phyloP scores from a whole-genome alignment of 1,139 yeast genomes.

The Kodamaea anthophila region DNA sequence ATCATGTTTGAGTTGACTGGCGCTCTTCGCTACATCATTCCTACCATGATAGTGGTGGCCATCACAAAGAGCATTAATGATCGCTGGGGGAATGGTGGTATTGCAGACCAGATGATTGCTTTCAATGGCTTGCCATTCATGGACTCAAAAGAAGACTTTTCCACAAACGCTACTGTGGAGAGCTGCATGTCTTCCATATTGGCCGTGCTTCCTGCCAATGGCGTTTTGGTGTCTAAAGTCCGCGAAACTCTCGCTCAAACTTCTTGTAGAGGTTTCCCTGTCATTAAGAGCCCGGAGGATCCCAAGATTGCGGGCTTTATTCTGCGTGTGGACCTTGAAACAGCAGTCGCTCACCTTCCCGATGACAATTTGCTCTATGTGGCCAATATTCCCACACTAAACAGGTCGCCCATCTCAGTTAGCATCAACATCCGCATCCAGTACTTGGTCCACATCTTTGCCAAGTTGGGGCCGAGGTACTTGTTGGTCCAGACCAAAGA shows the following conservation, averaged over 20 bases:
- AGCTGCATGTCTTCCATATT: slow-evolving; percentile 62
- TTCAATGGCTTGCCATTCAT: slow-evolving; percentile 86
- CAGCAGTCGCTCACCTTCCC: slow-evolving; percentile 17
- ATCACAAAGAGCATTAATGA: slow-evolving; percentile 78
- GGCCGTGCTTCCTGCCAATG: slow-evolving; percentile 40
- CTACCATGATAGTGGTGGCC: slow-evolving; percentile 94
- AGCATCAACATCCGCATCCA: slow-evolving; percentile 52
- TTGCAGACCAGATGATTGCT: slow-evolving; percentile 90
- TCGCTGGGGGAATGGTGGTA: slow-evolving; percentile 74
- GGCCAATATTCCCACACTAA: slow-evolving; percentile 42
- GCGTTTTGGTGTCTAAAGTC: slow-evolving; percentile 18
- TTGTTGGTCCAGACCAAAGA: slow-evolving; percentile 54
- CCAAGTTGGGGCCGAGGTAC: slow-evolving; percentile 74
- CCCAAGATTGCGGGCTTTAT: slow-evolving; percentile 35
- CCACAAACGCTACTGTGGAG: slow-evolving; percentile 46
- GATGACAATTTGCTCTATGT: slow-evolving; percentile 5
- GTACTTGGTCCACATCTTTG: slow-evolving; percentile 61
- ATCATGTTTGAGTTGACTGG: slow-evolving; percentile 96
- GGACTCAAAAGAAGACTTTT: slow-evolving; percentile 66
- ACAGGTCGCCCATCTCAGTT: slow-evolving; percentile 60
- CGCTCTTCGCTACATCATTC: slow-evolving; percentile 81
- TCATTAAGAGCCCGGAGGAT: slow-evolving; percentile 28
- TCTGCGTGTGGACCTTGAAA: slow-evolving; percentile 28
- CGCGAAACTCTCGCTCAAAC: slow-evolving; percentile 29
- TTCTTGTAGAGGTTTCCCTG: slow-evolving; percentile 49